phyloP scores from a whole-genome alignment of 1,139 yeast species.

The Nakaseomyces uthaithaninus region DNA sequence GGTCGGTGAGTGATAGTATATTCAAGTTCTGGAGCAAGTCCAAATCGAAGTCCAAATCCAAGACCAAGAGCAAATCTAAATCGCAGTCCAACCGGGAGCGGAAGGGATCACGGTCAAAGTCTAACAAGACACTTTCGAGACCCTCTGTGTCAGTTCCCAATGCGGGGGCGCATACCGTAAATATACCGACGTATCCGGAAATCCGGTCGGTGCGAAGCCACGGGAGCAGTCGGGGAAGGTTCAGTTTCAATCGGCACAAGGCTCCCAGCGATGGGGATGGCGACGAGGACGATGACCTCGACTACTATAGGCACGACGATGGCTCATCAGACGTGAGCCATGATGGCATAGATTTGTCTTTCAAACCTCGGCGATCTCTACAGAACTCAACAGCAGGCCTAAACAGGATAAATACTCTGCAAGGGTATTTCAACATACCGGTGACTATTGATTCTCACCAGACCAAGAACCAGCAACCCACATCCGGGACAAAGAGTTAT shows the following conservation, averaged over 20 bases:
- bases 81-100: not conserved
- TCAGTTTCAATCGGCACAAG: constrained; percentile 3
- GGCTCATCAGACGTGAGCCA: constrained; percentile 6
- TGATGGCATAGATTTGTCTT: constrained; percentile 11
- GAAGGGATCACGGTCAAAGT: no score
- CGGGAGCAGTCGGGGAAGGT: not conserved
- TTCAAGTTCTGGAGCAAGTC: constrained; percentile 14
- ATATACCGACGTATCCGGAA: not conserved
- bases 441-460: constrained; percentile 14
- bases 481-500: not conserved
- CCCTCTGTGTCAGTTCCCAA: not conserved
- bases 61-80: not conserved
- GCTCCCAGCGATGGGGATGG: constrained; percentile 9
- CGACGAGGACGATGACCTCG: constrained; percentile 4
- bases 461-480: not conserved
- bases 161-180: no score
- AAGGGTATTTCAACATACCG: constrained; percentile 18
- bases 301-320: not conserved
- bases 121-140: constrained; percentile 3
- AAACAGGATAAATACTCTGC: constrained; percentile 15
- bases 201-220: constrained; percentile 6
- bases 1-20: constrained; percentile 16
- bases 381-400: constrained; percentile 22
- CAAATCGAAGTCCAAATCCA: constrained; percentile 3
- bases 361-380: constrained; percentile 20